A percentile compares a stretch with the other conserved stretches of the same genome.
Conservation (phyloP, 495 filamentous ascomycete genomes). For the Articulospora tetracladia region DNA sequence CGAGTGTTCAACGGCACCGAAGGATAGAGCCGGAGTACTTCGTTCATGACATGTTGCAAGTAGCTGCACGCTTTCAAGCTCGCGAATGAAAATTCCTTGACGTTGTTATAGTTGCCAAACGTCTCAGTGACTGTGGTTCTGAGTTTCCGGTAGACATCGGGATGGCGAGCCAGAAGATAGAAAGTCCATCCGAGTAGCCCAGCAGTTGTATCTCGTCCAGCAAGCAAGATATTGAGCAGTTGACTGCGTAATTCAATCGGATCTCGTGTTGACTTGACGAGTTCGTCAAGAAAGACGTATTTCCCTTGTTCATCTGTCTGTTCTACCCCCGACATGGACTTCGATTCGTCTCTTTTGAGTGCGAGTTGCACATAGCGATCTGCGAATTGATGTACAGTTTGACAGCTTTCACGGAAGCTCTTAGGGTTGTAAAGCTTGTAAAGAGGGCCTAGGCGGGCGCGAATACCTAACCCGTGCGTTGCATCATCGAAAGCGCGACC, state of each 20-base stretch:
- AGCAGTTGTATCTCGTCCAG: slow-evolving; percentile 57
- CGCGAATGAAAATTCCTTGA: slow-evolving; percentile 24
- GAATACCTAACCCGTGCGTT: background rate
- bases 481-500: background rate
- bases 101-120: background rate
- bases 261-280: slow-evolving; percentile 34
- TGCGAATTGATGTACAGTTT: background rate
- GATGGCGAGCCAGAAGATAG: slow-evolving; percentile 40
- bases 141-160: slow-evolving; percentile 41
- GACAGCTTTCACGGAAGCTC: background rate
- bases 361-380: background rate
- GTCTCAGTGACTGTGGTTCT: slow-evolving; percentile 33
- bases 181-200: slow-evolving; percentile 41
- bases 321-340: background rate
- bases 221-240: slow-evolving; percentile 47
- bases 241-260: slow-evolving; percentile 37
- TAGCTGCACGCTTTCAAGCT: slow-evolving; percentile 32
- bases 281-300: slow-evolving; percentile 40
- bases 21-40: slow-evolving; percentile 13
- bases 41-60: slow-evolving; percentile 30
- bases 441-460: background rate
- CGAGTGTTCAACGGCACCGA: slow-evolving; percentile 74
- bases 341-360: background rate
- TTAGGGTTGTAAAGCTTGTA: background rate
- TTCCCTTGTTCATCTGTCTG: background rate